Evolutionary conservation across 2,329 filamentous ascomycete species (phyloP).

Genomic region (Pseudocercospora eumusae): DNA sequence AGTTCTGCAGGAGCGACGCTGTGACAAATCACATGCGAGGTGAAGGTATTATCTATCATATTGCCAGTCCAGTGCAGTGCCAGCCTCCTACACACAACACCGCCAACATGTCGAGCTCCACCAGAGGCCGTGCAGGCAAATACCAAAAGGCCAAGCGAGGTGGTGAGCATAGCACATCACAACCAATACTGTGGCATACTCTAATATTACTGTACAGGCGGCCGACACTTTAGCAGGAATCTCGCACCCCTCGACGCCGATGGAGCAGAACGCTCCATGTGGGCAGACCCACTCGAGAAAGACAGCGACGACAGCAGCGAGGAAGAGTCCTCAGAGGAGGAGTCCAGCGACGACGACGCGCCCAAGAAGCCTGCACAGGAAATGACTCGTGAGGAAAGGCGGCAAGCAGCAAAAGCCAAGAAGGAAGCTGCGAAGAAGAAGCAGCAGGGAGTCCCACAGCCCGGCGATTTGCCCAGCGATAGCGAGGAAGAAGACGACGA

Average conservation of each 20-base stretch:
- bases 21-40: conserved; percentile 15
- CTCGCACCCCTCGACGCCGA: conserved; percentile 85
- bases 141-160: conserved; percentile 91
- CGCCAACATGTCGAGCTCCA: conserved; percentile 54
- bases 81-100: too few relatives aligned
- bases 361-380: conserved; percentile 45
- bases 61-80: too few relatives aligned
- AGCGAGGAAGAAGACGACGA: conserved; percentile 61
- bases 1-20: too few relatives aligned
- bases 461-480: conserved; percentile 75
- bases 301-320: conserved; percentile 55
- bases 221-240: conserved; percentile 92
- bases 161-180: conserved; percentile 59
- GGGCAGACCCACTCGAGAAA: conserved; percentile 62
- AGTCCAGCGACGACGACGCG: conserved; percentile 46
- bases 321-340: conserved; percentile 52
- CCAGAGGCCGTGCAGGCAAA: conserved; percentile 82
- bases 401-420: conserved; percentile 81
- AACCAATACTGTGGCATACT: conserved; percentile 9
- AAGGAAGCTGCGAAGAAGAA: conserved; percentile 85
- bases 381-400: conserved; percentile 83
- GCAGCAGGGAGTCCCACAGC: conserved; percentile 69
- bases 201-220: conserved; percentile 58
- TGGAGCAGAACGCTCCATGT: conserved; percentile 86
- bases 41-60: conserved; percentile 4